Conservation (phyloP, 495 filamentous ascomycete species). For the Hyphodiscus hymeniophilus region DNA sequence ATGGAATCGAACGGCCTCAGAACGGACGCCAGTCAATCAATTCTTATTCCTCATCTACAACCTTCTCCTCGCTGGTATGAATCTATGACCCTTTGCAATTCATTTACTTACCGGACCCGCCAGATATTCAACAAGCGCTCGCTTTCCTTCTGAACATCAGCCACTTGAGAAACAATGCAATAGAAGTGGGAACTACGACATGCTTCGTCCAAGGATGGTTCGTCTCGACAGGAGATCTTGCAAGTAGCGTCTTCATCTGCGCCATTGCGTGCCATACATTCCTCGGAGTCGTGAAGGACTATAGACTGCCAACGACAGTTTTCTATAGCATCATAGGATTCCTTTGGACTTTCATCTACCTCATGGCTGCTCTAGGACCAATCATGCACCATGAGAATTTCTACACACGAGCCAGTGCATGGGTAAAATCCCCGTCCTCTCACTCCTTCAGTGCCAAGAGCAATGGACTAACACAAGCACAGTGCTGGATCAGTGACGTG, state of each 20-base stretch:
- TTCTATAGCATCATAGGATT: constrained; percentile 43
- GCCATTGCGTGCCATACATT: constrained; percentile 66
- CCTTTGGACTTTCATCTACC: constrained; percentile 52
- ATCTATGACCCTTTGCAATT: background rate
- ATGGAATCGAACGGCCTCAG: constrained; percentile 33
- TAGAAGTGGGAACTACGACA: constrained; percentile 44
- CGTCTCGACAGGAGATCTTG: constrained; percentile 60
- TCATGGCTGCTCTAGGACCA: constrained; percentile 48
- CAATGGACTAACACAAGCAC: constrained; percentile 12
- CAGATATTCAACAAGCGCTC: constrained; percentile 55
- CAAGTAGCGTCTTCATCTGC: constrained; percentile 61
- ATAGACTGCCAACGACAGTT: constrained; percentile 42
- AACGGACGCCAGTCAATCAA: constrained; percentile 44
- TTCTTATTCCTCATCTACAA: constrained; percentile 69
- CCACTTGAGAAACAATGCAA: constrained; percentile 48
- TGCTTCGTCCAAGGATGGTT: constrained; percentile 69
- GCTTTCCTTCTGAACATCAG: constrained; percentile 59
- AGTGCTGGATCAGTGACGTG: constrained; percentile 65
- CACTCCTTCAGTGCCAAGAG: constrained; percentile 6
- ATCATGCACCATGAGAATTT: constrained; percentile 44
- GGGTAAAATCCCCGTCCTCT: constrained; percentile 36
- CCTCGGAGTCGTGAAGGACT: constrained; percentile 50
- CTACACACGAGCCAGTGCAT: constrained; percentile 53
- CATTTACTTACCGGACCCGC: background rate
- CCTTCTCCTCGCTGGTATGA: constrained; percentile 51